Evolutionary conservation across 2,329 filamentous ascomycete genomes (phyloP).

Genomic region (Aspergillus sp.): DNA sequence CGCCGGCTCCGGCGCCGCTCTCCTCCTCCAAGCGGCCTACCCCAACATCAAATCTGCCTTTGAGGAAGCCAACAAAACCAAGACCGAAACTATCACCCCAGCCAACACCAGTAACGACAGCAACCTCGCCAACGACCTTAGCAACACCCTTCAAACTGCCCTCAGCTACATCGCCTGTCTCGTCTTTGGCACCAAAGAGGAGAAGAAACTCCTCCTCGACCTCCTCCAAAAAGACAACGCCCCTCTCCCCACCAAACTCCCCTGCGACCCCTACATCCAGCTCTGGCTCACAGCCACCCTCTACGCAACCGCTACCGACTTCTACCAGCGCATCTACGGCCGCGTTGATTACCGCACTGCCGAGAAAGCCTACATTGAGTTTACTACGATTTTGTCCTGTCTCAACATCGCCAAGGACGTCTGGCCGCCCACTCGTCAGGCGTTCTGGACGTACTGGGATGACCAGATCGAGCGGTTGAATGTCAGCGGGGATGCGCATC

Average conservation of each 20-base stretch:
- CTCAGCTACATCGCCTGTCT: slow-evolving; percentile 38
- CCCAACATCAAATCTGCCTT: slow-evolving; percentile 20
- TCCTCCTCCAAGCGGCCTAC: slow-evolving; percentile 38
- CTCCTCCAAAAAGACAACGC: slow-evolving; percentile 26
- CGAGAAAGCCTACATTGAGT: slow-evolving; percentile 35
- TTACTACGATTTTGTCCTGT: slow-evolving; percentile 29
- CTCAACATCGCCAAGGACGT: slow-evolving; percentile 30
- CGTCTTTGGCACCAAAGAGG: slow-evolving; percentile 33
- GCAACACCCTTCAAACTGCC: slow-evolving; percentile 32
- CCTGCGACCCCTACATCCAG: slow-evolving; percentile 25
- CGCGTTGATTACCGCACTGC: slow-evolving; percentile 34
- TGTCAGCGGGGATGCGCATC: slow-evolving; percentile 32
- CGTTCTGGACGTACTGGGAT: slow-evolving; percentile 42
- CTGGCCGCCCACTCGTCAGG: slow-evolving; percentile 34
- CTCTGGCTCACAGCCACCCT: slow-evolving; percentile 39
- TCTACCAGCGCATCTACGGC: slow-evolving; percentile 41
- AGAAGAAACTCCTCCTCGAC: slow-evolving; percentile 32
- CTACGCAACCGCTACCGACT: slow-evolving; percentile 39
- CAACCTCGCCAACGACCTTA: slow-evolving; percentile 32
- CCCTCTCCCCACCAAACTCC: slow-evolving; percentile 24
- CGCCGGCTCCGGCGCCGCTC: slow-evolving; percentile 36
- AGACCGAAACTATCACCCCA: slow-evolving; percentile 20
- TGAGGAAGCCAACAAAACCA: slow-evolving; percentile 19
- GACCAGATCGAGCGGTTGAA: slow-evolving; percentile 30
- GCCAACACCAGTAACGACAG: slow-evolving; percentile 13